Conservation (phyloP, 2,329 filamentous ascomycete species). For the Xylaria sp. region DNA sequence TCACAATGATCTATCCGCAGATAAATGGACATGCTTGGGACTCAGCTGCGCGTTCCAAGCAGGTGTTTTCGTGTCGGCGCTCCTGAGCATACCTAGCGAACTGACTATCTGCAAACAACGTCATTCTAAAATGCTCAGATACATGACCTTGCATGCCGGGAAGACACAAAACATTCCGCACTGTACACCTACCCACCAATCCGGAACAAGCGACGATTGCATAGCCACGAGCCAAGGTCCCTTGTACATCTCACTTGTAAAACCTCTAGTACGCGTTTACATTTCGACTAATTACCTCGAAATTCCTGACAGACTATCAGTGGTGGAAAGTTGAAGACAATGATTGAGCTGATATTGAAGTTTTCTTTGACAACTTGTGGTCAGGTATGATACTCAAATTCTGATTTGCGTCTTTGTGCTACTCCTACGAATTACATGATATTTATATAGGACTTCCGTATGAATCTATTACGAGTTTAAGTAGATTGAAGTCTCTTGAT, state of each 20-base stretch:
- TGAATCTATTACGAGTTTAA: too few relatives aligned
- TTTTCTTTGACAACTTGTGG: not conserved
- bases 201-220: slow-evolving; percentile 22
- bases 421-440: not conserved
- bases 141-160: slow-evolving; percentile 19
- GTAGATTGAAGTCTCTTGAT: not conserved
- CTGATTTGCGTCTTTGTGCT: not conserved
- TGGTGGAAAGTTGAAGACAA: not conserved
- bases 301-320: not conserved
- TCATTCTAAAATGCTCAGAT: slow-evolving; percentile 23
- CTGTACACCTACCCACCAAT: slow-evolving; percentile 23
- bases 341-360: not conserved
- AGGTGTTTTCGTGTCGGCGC: not conserved
- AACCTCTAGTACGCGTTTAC: not conserved
- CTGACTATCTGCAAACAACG: slow-evolving; percentile 17
- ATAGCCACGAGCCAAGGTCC: slow-evolving; percentile 35
- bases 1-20: not conserved
- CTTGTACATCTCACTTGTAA: slow-evolving; percentile 22
- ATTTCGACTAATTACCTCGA: not conserved
- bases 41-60: not conserved
- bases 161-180: slow-evolving; percentile 7
- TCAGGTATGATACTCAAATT: not conserved
- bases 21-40: not conserved
- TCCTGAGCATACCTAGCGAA: not conserved
- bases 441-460: not conserved